These are phyloP conservation scores for Coemansia sp. DNA, from an alignment of 192 early-diverging fungal genomes.

Conservation along the genomic window DNA sequence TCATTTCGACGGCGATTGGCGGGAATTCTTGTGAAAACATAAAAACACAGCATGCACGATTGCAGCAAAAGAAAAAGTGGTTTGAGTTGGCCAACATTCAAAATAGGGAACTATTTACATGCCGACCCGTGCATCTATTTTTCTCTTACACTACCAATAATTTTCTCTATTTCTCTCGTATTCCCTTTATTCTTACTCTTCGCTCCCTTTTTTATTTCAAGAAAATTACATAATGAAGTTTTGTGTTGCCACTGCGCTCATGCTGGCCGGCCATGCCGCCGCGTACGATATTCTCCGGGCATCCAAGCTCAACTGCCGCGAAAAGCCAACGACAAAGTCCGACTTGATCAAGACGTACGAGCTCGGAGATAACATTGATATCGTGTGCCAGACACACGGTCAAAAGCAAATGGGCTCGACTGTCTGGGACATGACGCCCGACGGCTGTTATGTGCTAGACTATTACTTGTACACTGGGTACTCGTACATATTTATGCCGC, in stretches of 20 bases:
- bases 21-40: neutral
- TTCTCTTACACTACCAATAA: neutral
- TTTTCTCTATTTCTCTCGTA: neutral
- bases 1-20: neutral
- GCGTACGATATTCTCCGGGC: slow-evolving; percentile 42
- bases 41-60: neutral
- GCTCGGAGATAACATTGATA: slow-evolving; percentile 41
- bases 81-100: neutral
- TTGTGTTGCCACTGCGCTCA: slow-evolving; percentile 7
- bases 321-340: slow-evolving; percentile 25
- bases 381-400: slow-evolving; percentile 42
- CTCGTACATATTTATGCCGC: slow-evolving; percentile 19
- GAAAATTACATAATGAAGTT: slow-evolving; percentile 10
- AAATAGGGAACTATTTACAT: neutral
- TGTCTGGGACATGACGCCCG: slow-evolving; percentile 51
- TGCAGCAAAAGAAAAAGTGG: neutral
- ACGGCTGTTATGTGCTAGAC: slow-evolving; percentile 52
- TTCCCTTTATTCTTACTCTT: neutral
- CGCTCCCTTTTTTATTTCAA: neutral
- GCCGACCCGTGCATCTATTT: neutral
- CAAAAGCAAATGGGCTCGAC: slow-evolving; percentile 23
- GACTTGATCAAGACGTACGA: slow-evolving; percentile 35
- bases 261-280: slow-evolving; percentile 17
- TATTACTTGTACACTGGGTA: slow-evolving; percentile 47
- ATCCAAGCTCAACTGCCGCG: slow-evolving; percentile 47